Conservation (phyloP, 108 stramenopile genomes). For the Cyclotella baltica region DNA sequence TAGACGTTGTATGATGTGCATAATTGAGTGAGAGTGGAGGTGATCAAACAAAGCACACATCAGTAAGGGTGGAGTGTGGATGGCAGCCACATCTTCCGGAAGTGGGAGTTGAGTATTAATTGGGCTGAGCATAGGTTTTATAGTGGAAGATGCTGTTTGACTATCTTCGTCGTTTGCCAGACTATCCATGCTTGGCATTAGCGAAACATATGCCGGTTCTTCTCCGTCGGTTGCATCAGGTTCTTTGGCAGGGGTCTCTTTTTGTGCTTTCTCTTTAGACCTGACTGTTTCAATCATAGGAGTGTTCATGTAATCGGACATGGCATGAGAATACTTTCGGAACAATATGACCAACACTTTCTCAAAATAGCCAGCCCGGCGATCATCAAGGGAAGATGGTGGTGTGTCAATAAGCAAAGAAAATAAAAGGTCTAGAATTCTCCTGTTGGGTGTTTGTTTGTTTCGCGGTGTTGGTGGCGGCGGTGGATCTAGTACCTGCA, state of each 20-base stretch:
- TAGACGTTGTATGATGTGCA: conserved; percentile 93
- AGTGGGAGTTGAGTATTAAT: conserved; percentile 12
- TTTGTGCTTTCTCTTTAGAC: conserved; percentile 5
- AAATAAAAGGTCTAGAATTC: conserved; percentile 81
- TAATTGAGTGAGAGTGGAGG: conserved; percentile 90
- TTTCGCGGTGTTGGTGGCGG: not conserved
- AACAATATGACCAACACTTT: conserved; percentile 86
- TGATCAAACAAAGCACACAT: conserved; percentile 89
- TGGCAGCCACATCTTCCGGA: not conserved
- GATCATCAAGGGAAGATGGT: conserved; percentile 81
- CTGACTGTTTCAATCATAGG: conserved; percentile 19
- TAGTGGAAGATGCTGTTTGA: not conserved
- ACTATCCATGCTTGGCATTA: conserved; percentile 9
- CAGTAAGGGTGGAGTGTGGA: conserved; percentile 52
- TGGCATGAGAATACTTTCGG: conserved; percentile 63
- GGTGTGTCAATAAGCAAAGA: conserved; percentile 75
- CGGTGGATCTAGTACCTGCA: conserved; percentile 3
- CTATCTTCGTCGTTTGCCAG: not conserved
- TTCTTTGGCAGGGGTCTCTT: not conserved
- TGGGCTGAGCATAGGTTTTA: not conserved
- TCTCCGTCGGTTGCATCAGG: not conserved
- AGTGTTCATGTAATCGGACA: conserved; percentile 76
- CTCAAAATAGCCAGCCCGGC: conserved; percentile 96
- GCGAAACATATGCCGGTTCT: not conserved
- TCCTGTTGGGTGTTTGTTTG: conserved; percentile 3